Conservation (phyloP, 495 filamentous ascomycete species). For the Aspergillus incahuasiensis region DNA sequence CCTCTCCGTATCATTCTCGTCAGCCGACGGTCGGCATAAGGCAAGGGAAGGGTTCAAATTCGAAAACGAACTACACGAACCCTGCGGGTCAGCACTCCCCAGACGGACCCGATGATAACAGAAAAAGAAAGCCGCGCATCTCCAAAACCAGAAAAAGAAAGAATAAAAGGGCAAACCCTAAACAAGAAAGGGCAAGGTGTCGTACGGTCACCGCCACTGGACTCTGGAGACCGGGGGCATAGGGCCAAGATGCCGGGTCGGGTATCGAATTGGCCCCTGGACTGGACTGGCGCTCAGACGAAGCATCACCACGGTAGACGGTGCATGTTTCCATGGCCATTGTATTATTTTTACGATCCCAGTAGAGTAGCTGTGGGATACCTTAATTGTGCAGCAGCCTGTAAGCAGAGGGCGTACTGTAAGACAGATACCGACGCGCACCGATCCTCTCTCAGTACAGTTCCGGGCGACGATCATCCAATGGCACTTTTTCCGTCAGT, state of each 20-base stretch:
- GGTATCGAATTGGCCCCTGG: conserved; percentile 5
- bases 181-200: background rate
- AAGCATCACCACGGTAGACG: background rate
- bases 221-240: background rate
- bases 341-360: background rate
- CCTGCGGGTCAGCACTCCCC: conserved; percentile 2
- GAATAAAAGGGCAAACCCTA: background rate
- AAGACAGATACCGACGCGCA: conserved; percentile 15
- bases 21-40: background rate
- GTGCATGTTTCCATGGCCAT: background rate
- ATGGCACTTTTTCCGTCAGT: background rate
- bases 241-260: conserved; percentile 1
- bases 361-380: background rate
- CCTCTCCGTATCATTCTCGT: background rate
- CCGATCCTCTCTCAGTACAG: conserved; percentile 13
- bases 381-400: conserved; percentile 6
- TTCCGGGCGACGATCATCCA: conserved; percentile 22
- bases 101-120: conserved; percentile 9
- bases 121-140: conserved; percentile 8
- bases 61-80: background rate
- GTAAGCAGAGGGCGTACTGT: conserved; percentile 13
- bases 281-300: background rate
- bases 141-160: conserved; percentile 9
- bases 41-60: conserved; percentile 8
- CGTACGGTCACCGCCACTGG: conserved; percentile 10